Base-by-base conservation (phyloP, 345 rosid species). In the Salix koriyanagi region DNA sequence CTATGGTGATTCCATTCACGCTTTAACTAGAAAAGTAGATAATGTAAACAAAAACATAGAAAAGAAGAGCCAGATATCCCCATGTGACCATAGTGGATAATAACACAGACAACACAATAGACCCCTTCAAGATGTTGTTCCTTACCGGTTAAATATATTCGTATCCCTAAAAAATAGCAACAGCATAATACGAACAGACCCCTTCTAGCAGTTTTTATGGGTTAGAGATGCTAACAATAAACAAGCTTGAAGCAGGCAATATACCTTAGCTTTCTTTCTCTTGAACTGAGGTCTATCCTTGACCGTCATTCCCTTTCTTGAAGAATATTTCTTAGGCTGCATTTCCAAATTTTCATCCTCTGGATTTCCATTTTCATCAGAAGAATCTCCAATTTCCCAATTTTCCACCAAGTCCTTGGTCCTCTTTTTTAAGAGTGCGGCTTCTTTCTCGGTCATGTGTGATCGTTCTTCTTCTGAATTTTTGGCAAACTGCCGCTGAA, bases 201-300 rank as follows among this genome's bases (percentile, higher is more conserved):
- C 10, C 12, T 66, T 36, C 70, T 4, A 30, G 70, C 25, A 54
- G 69, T 14, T 34, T 10, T 34, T 18, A 4, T 34, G 32, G 21
- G 42, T 32, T 32, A 34, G 19, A 19, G 5, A 32, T 7, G 23
- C 37, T 28, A 7, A 6, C 10, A 19, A 28, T 32, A 67, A 67
- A 67, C 50, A 15, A 15, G 46, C 52, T n/a, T 58, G 16, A 23
- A 28, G 44, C 37, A 4, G 28, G 36, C 34, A 19, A 64, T 72
- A 65, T 73, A 90, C 96, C 97, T 92, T 96, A 18, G 95, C 93
- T 83, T 56, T 88, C 50, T 90, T 94, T 79, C 97, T 86, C 85
- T 96, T 94, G 79, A 92, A 92, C 75, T 88, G 95, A 81, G 90
- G 88, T 77, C 77, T 87, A 77, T 94, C 98, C 61, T 88, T 91